Evolutionary conservation across 352 stramenopile genomes (phyloP).

Genomic region (Phytophthora tubulina): DNA sequence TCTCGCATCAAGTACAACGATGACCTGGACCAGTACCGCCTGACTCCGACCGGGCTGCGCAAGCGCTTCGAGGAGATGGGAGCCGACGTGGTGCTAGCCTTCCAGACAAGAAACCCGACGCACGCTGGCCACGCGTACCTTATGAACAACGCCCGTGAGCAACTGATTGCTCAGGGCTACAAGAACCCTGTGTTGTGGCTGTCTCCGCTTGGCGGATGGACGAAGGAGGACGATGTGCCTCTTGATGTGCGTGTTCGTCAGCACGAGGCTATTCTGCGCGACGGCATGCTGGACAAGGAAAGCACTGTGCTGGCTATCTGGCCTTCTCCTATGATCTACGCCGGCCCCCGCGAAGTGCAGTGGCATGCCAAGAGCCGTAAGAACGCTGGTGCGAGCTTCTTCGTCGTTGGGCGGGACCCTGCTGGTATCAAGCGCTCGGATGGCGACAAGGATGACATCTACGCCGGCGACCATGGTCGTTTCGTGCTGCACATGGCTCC

Average conservation of each 20-base stretch:
- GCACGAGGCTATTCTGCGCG: constrained; percentile 93
- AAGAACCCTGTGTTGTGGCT: constrained; percentile 98
- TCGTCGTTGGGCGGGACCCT: constrained; percentile 97
- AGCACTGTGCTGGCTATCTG: constrained; percentile 99
- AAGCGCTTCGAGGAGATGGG: constrained; percentile 95
- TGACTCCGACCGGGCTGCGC: constrained; percentile 95
- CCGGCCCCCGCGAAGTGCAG: constrained; percentile 97
- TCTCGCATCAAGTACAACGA: constrained; percentile 97
- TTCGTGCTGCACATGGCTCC: constrained; percentile 98
- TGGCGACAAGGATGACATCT: constrained; percentile 96
- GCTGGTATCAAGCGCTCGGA: constrained; percentile 98
- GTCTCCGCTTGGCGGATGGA: constrained; percentile 97
- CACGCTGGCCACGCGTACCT: constrained; percentile 98
- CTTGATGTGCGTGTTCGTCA: constrained; percentile 98
- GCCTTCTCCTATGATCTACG: constrained; percentile 99
- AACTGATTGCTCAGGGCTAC: constrained; percentile 93
- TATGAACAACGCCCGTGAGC: constrained; percentile 97
- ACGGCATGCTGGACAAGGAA: constrained; percentile 96
- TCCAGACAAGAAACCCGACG: constrained; percentile 98
- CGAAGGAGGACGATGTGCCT: constrained; percentile 98
- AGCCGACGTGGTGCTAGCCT: constrained; percentile 97
- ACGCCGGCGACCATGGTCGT: constrained; percentile 96
- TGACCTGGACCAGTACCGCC: constrained; percentile 96
- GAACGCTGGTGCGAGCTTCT: constrained; percentile 97
- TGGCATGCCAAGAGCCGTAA: constrained; percentile 98